Base-by-base conservation (phyloP, 2,329 filamentous ascomycete genomes). In the Aschersonia sp. region DNA sequence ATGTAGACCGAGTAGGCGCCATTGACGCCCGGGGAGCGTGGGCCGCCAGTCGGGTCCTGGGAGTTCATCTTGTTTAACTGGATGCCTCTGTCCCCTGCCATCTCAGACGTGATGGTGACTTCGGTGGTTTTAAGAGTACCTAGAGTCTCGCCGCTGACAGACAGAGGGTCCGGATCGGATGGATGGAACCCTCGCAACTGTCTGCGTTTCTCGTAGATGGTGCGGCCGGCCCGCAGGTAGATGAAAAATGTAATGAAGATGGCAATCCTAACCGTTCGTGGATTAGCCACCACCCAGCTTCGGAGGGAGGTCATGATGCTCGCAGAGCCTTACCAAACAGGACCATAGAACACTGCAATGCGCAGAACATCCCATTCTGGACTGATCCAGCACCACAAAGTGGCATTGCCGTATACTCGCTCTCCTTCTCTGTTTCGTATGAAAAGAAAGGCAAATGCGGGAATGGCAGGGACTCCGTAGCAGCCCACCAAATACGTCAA, bases 321-420 rank as follows among this genome's bases (percentile, higher is more conserved):
- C 6, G 20, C 3, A 10, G 32, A 31, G 4, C 54, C 70, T 59
- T 61, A 83, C 82, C 82, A 85, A 49, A 84, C 73, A 5, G 82
- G 82, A 0, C 70, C 81, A 56, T 92, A 94, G 59, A 89, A 91
- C 31, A 79, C 75, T 3, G 77, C 76, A 49, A 92, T 80, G 40
- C 86, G 81, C 62, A 85, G 77, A 50, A 81, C 74, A 48, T 86
- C 82, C 75, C 82, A 89, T 4, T 76, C 64, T 2, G 67, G 58
- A 2, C 73, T 67, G 20, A 92, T 72, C 86, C 86, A 92, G 60
- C 87, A 94, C 87, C 86, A 94, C 29, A 92, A 64, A 1, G 75
- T 78, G 31, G 86, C 86, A 54, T 84, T 73, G 1, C 85, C 86
- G 59, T 89, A 89, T 47, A 91, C 74, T 3, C 70, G 74, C 20